Conservation (phyloP, 768 basidiomycete genomes). For the Termitomyces sp. region DNA sequence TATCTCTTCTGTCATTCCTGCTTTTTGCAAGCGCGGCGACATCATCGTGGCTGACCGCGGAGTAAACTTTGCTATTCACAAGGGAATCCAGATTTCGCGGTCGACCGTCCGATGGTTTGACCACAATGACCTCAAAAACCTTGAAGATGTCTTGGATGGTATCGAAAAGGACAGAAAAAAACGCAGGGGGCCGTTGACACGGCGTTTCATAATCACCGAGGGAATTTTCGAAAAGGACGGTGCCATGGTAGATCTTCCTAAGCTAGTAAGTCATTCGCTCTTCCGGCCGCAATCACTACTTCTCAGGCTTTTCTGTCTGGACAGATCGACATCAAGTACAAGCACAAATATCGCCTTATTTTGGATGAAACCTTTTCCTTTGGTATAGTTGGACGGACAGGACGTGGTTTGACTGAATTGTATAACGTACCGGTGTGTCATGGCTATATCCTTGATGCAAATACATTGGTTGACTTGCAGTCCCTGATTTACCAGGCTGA, state of each 20-base stretch:
- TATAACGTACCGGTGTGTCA: slow-evolving; percentile 83
- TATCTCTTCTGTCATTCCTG: slow-evolving; percentile 89
- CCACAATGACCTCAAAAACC: slow-evolving; percentile 87
- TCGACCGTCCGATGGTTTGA: slow-evolving; percentile 93
- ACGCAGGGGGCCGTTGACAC: slow-evolving; percentile 72
- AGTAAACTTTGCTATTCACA: slow-evolving; percentile 94
- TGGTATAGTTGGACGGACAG: slow-evolving; percentile 87
- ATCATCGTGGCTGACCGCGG: slow-evolving; percentile 97
- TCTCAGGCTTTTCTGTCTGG: background rate
- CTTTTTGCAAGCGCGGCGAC: slow-evolving; percentile 96
- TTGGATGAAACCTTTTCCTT: slow-evolving; percentile 94
- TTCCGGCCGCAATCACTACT: background rate
- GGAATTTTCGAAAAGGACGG: slow-evolving; percentile 97
- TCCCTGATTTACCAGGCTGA: slow-evolving; percentile 45
- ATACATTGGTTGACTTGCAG: background rate
- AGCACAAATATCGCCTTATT: slow-evolving; percentile 93
- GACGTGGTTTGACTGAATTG: slow-evolving; percentile 90
- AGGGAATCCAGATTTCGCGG: slow-evolving; percentile 90
- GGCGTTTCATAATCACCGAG: slow-evolving; percentile 94
- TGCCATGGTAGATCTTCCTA: slow-evolving; percentile 86
- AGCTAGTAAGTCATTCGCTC: slow-evolving; percentile 54
- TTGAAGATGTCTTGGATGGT: slow-evolving; percentile 80
- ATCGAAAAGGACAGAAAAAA: slow-evolving; percentile 89
- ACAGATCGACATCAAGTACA: slow-evolving; percentile 89
- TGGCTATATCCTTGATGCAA: background rate